phyloP scores from a whole-genome alignment of 495 filamentous ascomycete genomes.

The Penicillium paxilli region DNA sequence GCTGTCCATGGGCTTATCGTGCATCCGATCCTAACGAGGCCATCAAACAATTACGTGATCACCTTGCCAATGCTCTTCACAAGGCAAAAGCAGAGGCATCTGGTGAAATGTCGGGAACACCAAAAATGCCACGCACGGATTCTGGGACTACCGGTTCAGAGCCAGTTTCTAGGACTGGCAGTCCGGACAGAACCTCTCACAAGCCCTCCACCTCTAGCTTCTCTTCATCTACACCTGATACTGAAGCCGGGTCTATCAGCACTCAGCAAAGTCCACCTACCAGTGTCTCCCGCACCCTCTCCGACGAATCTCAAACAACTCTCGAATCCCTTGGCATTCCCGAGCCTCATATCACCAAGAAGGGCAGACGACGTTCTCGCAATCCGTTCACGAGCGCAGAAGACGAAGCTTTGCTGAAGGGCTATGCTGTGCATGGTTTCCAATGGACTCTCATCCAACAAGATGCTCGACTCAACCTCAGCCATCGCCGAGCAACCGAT shows the following conservation, averaged over 20 bases:
- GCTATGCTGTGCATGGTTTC: conserved; percentile 72
- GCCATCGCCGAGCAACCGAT: conserved; percentile 71
- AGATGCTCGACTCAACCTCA: conserved; percentile 65
- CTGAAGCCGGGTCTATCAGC: conserved; percentile 3
- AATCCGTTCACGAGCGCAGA: conserved; percentile 72
- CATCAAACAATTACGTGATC: conserved; percentile 41
- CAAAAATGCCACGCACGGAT: conserved; percentile 19
- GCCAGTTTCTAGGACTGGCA: conserved; percentile 8
- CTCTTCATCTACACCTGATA: conserved; percentile 18
- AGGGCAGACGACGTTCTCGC: conserved; percentile 40
- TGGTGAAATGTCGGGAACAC: conserved; percentile 24
- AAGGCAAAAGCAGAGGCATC: conserved; percentile 32
- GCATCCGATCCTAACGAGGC: conserved; percentile 49
- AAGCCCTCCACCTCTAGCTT: conserved; percentile 22
- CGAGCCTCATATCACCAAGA: conserved; percentile 37
- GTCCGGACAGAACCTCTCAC: conserved; percentile 10
- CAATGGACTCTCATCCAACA: conserved; percentile 80
- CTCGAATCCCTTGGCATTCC: conserved; percentile 38
- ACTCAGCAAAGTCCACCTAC: conserved; percentile 6
- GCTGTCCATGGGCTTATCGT: conserved; percentile 62
- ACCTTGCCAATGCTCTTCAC: conserved; percentile 38
- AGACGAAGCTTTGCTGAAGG: conserved; percentile 73
- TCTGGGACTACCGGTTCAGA: conserved; percentile 12
- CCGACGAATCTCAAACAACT: conserved; percentile 30
- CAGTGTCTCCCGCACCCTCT: conserved; percentile 16